A percentile compares a stretch with the other conserved stretches of the same genome.
These are phyloP conservation scores for Calocybe indica DNA, from an alignment of 768 basidiomycete species.

Conservation along the genomic window DNA sequence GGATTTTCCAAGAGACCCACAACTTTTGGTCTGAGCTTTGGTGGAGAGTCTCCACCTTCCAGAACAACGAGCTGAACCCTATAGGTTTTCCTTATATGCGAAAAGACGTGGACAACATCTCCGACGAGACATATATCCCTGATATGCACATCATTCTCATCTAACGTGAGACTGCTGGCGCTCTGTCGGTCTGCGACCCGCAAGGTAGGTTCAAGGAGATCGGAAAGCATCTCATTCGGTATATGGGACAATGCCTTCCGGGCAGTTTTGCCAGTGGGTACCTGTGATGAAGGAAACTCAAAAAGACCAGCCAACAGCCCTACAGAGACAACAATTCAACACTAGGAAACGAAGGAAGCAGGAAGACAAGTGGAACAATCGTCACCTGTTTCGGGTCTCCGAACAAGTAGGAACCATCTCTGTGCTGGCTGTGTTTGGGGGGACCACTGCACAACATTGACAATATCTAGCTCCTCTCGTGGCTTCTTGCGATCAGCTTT, in stretches of 20 bases:
- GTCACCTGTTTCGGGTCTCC: conserved; percentile 79
- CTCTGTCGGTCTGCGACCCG: conserved; percentile 16
- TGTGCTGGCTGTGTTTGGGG: conserved; percentile 22
- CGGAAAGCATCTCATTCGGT: conserved; percentile 35
- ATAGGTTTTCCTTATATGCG: conserved; percentile 87
- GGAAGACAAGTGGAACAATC: not conserved
- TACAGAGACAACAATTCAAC: conserved; percentile 21
- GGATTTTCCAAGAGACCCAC: conserved; percentile 7
- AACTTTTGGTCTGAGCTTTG: conserved; percentile 17
- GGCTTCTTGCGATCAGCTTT: conserved; percentile 76
- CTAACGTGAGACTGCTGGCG: conserved; percentile 3
- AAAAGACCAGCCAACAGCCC: conserved; percentile 87
- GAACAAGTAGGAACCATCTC: conserved; percentile 70
- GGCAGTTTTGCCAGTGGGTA: conserved; percentile 42
- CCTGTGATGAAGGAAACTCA: conserved; percentile 70
- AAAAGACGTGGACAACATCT: conserved; percentile 78
- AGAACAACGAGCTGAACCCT: conserved; percentile 66
- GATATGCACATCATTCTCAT: no score
- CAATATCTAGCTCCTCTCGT: conserved; percentile 78
- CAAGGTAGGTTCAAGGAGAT: conserved; percentile 22
- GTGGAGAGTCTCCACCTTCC: conserved; percentile 47
- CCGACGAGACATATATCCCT: conserved; percentile 40
- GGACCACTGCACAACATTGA: conserved; percentile 83
- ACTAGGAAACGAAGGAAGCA: conserved; percentile 4
- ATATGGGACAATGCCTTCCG: conserved; percentile 28